A percentile compares a stretch with the other conserved stretches of the same genome.
These are phyloP conservation scores for Heterobasidion annosum DNA, from an alignment of 1,284 basidiomycete species.

Conservation along the genomic window DNA sequence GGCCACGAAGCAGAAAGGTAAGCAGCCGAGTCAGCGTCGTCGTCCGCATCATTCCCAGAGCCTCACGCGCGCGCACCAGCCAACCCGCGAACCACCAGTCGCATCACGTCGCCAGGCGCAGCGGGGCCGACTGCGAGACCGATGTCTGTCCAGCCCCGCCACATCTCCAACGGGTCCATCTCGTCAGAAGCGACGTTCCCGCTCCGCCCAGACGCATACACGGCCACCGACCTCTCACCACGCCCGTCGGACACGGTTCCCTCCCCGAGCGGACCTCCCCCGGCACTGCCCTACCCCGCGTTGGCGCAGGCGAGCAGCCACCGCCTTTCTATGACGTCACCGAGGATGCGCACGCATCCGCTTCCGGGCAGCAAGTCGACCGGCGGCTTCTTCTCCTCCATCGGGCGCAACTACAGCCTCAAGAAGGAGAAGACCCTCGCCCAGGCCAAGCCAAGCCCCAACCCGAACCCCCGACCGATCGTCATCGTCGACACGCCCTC, in stretches of 20 bases:
- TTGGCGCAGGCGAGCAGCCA: conserved; percentile 25
- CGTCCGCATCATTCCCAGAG: neutral
- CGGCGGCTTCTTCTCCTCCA: conserved; percentile 61
- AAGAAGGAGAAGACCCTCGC: conserved; percentile 28
- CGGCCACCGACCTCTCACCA: conserved; percentile 62
- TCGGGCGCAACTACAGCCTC: conserved; percentile 63
- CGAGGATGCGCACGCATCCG: conserved; percentile 22
- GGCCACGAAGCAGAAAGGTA: conserved; percentile 49
- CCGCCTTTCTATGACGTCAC: conserved; percentile 18
- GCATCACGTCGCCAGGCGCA: neutral
- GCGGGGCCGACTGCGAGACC: conserved; percentile 2
- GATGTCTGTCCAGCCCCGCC: conserved; percentile 39
- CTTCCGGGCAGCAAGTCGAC: conserved; percentile 17
- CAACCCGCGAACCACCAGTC: neutral
- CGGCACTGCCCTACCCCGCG: conserved; percentile 67
- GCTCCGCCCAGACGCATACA: conserved; percentile 62
- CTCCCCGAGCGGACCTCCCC: conserved; percentile 43
- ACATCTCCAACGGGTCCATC: conserved; percentile 60
- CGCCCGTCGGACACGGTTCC: conserved; percentile 36
- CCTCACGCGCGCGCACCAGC: neutral
- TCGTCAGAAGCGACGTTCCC: conserved; percentile 74
- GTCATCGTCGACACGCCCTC: conserved; percentile 36
- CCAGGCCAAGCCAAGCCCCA: conserved; percentile 23
- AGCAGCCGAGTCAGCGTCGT: conserved; percentile 8
- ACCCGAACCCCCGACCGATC: conserved; percentile 21